Evolutionary conservation across 208 protist genomes (phyloP), one percentile per base, ranked within the genome.

Genomic region (Trypanosoma scelopori): DNA sequence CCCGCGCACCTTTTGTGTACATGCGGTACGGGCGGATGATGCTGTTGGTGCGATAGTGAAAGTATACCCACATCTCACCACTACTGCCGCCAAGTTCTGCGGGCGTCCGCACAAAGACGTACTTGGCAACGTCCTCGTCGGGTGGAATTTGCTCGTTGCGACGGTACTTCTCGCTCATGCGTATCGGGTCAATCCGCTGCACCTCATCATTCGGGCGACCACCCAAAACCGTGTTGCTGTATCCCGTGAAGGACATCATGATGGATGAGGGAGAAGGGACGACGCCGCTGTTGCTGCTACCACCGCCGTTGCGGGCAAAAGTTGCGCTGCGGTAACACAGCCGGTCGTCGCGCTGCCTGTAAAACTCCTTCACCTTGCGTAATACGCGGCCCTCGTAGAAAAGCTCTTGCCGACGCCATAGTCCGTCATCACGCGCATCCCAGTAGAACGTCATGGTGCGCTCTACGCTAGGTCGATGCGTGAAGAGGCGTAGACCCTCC

Each of bases 361-460:
- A 96, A 53, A 84, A 84, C 72, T 96, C 86, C 69, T 89, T 91
- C 25, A 94, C 77, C 76, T 94, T 94, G 35, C 82, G 78, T 52
- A 93, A 39, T 0, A 71, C 71, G 22, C 45, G 58, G 15, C 46
- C 62, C 47, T 93, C 83, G 69, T 84, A 88, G 32, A 96, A 90
- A 28, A 91, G 50, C 67, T 96, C 86, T 15, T 79, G 74, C 25
- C 91, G 76, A n/a, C 69, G 73, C 76, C 69, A 84, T 16, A 96
- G 69, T 6, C 91, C 91, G 70, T 96, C 91, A 55, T 87, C 78
- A 58, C 91, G 81, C 0, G 89, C 84, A n/a, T 78, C 60, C 73
- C 82, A 88, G 69, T 91, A 96, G 47, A 94, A 96, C 16, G 80
- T 82, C 88, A 96, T 93, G 16, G 72, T 87, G 30, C 88, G 84